phyloP scores from a whole-genome alignment of 2,329 filamentous ascomycete genomes.

The Ceratocystis diversiconidia region DNA sequence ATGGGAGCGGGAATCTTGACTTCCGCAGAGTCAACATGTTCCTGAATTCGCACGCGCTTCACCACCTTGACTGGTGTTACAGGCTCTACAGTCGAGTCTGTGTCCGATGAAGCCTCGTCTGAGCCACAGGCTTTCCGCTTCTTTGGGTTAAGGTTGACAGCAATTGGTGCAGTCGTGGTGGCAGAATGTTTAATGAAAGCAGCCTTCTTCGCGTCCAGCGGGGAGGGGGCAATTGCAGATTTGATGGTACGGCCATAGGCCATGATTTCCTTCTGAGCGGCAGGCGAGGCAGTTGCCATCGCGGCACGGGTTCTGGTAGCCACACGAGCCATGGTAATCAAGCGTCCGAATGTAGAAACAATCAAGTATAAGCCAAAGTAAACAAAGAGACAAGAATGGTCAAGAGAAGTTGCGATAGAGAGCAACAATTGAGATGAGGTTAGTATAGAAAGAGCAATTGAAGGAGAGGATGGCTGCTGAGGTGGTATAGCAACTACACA shows the following conservation, averaged over 20 bases:
- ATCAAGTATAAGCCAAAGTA: neutral
- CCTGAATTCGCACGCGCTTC: constrained; percentile 17
- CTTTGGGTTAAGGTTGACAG: constrained; percentile 23
- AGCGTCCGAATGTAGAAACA: neutral
- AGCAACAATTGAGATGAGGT: neutral
- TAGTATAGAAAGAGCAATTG: neutral
- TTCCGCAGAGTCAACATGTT: constrained; percentile 12
- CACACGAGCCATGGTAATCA: constrained; percentile 17
- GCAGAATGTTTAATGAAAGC: neutral
- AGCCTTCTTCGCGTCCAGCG: constrained; percentile 26
- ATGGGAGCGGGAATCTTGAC: constrained; percentile 7
- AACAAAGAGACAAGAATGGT: constrained; percentile 3
- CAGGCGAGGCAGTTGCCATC: constrained; percentile 13
- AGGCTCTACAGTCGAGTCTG: neutral
- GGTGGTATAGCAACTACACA: neutral
- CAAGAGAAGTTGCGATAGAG: neutral
- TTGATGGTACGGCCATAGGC: constrained; percentile 20
- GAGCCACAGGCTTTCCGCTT: constrained; percentile 29
- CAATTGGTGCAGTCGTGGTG: neutral
- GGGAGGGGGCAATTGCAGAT: constrained; percentile 14
- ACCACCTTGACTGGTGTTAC: constrained; percentile 14
- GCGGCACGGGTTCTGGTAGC: constrained; percentile 15
- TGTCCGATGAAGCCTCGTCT: constrained; percentile 21
- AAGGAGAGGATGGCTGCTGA: neutral
- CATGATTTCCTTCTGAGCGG: constrained; percentile 12